These are phyloP conservation scores for Scheffersomyces lignicola DNA, from an alignment of 1,139 yeast species.

Conservation along the genomic window DNA sequence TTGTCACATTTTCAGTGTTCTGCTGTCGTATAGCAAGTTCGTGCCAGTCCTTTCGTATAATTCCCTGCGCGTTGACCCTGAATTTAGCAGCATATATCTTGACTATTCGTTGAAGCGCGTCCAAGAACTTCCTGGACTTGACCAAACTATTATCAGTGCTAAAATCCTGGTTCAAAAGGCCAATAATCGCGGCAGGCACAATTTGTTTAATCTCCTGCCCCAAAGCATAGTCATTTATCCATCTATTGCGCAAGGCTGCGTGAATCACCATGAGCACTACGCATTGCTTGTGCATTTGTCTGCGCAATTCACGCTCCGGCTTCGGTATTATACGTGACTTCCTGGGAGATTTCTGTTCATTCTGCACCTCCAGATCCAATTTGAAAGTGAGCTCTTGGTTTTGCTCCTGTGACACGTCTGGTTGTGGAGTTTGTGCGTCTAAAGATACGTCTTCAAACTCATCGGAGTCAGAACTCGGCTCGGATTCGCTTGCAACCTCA, in stretches of 20 bases:
- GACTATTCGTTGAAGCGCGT: constrained; percentile 68
- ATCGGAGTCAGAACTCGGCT: constrained; percentile 19
- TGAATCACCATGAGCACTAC: constrained; percentile 61
- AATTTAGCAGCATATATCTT: constrained; percentile 62
- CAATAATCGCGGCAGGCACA: constrained; percentile 46
- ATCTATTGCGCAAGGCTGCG: constrained; percentile 66
- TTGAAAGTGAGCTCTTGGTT: not conserved
- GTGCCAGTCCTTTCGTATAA: constrained; percentile 60
- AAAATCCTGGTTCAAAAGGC: constrained; percentile 46
- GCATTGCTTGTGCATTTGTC: constrained; percentile 58
- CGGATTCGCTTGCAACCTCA: not conserved
- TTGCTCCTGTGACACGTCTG: too few relatives aligned
- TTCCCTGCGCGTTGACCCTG: constrained; percentile 46
- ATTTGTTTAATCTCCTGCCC: constrained; percentile 37
- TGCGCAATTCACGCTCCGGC: constrained; percentile 56
- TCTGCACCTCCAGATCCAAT: too few relatives aligned
- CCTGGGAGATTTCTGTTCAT: too few relatives aligned
- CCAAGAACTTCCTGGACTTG: constrained; percentile 71
- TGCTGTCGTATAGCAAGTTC: constrained; percentile 34
- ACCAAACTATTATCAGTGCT: constrained; percentile 31
- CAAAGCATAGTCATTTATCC: constrained; percentile 62
- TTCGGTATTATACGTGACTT: constrained; percentile 48
- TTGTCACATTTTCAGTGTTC: constrained; percentile 26
- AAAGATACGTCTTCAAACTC: constrained; percentile 34
- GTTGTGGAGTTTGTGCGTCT: too few relatives aligned